Base-by-base conservation (phyloP, 2,329 filamentous ascomycete species). In the Camptophora hylomeconis region DNA sequence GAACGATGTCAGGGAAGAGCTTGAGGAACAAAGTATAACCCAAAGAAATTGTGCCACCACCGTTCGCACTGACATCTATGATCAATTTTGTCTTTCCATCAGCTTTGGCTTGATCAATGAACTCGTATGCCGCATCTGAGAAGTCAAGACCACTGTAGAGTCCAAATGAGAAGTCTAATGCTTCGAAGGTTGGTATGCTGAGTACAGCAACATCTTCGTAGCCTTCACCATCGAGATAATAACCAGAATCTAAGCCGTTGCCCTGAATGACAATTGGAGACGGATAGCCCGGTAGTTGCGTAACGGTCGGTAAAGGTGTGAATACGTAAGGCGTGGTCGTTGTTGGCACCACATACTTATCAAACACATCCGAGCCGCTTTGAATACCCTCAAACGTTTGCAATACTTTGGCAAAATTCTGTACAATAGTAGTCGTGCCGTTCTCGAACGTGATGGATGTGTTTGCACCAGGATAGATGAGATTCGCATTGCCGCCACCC, bases 1-100 rank as follows among this genome's bases (percentile, higher is more conserved):
- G 58, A 3, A 58, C 50, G 6, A 61, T 52, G 8, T 57, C 50
- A 0, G 68, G 69, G 52, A 69, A 67, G 0, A 73, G 54, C 46
- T 63, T 60, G 23, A 57, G 57, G 45, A 74, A 74, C 1, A 63
- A 40, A 22, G 63, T 58, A 24, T 57, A 57, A 2, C 59, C 64
- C 5, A 58, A 54, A 3, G 52, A 38, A 7, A 68, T 45, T 24
- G 51, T 50, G 1, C 75, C 74, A 20, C 74, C 75, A 0, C 57
- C 57, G 38, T 80, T 80, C 2, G 55, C 59, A 3, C 66, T 61
- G 4, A 79, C 44, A 38, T 80, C 75, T 34, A 80, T 65, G 15
- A 80, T 57, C 4, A 80, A 54, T 45, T 68, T 72, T 7, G 56
- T 67, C 45, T 71, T 72, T 2, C 60, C 57, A 2, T 54, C 52